Base-by-base conservation (phyloP, 1,284 basidiomycete species). In the Ceratobasidium sp. region DNA sequence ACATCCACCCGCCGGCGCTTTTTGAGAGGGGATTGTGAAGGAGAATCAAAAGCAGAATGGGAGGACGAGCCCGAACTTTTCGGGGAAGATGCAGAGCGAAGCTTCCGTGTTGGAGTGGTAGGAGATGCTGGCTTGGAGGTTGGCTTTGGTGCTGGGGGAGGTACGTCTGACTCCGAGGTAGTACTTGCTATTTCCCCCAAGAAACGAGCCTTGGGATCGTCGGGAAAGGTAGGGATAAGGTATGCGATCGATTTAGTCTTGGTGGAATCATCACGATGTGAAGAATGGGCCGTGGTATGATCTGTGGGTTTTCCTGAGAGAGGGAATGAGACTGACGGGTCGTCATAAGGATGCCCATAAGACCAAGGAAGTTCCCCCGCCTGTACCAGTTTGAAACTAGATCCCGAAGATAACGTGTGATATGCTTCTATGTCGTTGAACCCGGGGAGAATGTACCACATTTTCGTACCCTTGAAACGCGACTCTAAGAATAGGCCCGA, bases 141-240 rank as follows among this genome's bases (percentile, higher is more conserved):
- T 25, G 60, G 44, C 60, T 70, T 71, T 13, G 68, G 59, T 8
- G 16, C 21, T 14, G 58, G 59, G 7, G 67, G 30, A 53, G 68
- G 41, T 13, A 56, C 27, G 60, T 57, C 19, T 64, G 19, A 19
- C 36, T 53, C 56, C 25, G 64, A 68, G 16, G 67, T 86, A 2
- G 85, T 88, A 70, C 85, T 84, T 59, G 85, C 91, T 56, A 96
- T 85, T 76, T 95, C 93, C 75, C 92, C 90, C 75, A 97, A 78
- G 77, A 97, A 97, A 21, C 95, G 84, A 64, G 90, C 87, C 77
- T 97, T 97, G 1, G 95, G 94, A 77, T 96, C 93, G 75, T 98
- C 95, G 19, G 93, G 90, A 75, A 97, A 93, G 64, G 84, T 88
- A 1, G 95, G 95, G 23, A 97, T 89, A 60, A 86, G 83, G 54